A percentile compares a stretch with the other conserved stretches of the same genome.
Conservation (phyloP, 805 yeast genomes). For the Lipomyces kockii region DNA sequence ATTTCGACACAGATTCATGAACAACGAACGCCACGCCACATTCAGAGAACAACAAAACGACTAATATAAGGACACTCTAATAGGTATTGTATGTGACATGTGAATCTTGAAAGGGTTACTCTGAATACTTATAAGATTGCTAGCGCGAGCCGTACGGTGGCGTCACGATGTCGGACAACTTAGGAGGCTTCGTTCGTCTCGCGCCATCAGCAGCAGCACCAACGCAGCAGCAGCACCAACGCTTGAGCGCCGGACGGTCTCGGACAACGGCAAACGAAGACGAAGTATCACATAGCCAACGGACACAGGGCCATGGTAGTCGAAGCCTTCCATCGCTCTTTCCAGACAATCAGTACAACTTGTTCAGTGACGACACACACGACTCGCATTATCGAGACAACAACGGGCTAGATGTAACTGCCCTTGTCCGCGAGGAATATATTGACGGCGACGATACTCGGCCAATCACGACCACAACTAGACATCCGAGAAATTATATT, state of each 20-base stretch:
- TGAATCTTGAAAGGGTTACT: background rate
- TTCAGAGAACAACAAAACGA: background rate
- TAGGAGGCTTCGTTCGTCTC: background rate
- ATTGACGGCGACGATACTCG: background rate
- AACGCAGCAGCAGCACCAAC: background rate
- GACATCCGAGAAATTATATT: background rate
- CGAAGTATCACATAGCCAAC: background rate
- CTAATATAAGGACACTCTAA: background rate
- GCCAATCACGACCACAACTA: background rate
- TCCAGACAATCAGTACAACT: background rate
- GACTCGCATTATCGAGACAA: background rate
- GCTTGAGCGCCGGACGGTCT: background rate
- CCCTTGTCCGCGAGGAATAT: background rate
- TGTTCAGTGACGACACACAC: background rate
- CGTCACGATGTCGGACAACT: background rate
- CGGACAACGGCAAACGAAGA: background rate
- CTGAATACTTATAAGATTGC: background rate
- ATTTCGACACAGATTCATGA: background rate
- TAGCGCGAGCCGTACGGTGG: background rate
- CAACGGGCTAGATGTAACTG: background rate
- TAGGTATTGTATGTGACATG: background rate
- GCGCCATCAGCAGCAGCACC: background rate
- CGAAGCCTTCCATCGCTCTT: background rate
- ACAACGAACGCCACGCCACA: background rate
- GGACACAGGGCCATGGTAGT: background rate